Base-by-base conservation (phyloP, 2,329 filamentous ascomycete species). In the Monosporascus ibericus region DNA sequence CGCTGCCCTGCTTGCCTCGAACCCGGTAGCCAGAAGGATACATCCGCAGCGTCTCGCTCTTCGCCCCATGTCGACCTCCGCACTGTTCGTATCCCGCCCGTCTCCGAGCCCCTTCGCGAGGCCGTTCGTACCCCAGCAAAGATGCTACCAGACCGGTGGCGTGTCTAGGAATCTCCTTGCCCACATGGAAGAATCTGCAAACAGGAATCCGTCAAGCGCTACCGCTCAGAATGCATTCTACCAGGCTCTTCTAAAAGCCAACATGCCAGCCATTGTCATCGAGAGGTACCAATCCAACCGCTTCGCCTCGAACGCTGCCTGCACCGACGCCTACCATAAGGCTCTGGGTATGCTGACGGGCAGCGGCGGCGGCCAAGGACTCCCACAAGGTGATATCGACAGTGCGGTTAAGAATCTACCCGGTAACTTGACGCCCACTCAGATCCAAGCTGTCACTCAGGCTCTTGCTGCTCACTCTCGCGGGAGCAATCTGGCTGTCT, bases 211-310 rank as follows among this genome's bases (percentile, higher is more conserved):
- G 1, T 81, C 78, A 54, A 97, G 90, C 69, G 87, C 91, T 27
- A 88, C 87, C 44, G 86, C 91, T 20, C 94, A 99, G 69, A 94
- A 92, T 68, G 87, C 89, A 17, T 96, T 99, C 69, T 99, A 99
- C 68, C 87, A 92, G 67, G 86, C 92, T 46, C 81, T 99, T 15
- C 78, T 96, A 51, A 88, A 88, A 66, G 91, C 92, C 49, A 94
- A 95, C 65, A 92, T 96, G 88, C 90, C 92, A 18, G 87, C 91
- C 49, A 95, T 99, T 57, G 77, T 99, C 52, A 81, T 96, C 54
- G 91, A 97, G 70, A 81, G 94, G 63, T 94, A 96, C 70, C 85
- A 91, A 66, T 91, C 87, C 17, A 88, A 88, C 56, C 84, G 87
- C 51, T 99, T 92, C 68, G 92, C 92, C 11, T 84, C 83, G 20